Percentiles rank a stretch among this genome's conserved stretches.
Conservation (phyloP, 2,329 filamentous ascomycete genomes). For the Arthrobotrys sphaeroides region DNA sequence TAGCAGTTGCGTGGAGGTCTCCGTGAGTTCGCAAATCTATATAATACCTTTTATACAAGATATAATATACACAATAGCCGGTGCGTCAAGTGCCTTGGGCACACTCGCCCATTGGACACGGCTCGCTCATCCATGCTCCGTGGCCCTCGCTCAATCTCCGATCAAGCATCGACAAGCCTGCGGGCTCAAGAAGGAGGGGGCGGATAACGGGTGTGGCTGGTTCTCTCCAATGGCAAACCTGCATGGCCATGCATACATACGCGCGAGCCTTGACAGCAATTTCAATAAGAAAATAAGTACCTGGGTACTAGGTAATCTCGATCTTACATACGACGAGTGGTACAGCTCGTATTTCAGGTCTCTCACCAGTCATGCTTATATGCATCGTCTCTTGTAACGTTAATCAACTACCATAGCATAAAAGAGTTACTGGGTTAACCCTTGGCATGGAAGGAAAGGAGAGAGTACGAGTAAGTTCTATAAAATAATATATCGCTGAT, state of each 20-base stretch:
- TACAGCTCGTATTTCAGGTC: slow-evolving; percentile 23
- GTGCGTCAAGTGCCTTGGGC: neutral
- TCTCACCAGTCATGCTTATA: slow-evolving; percentile 8
- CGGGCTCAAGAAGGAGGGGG: neutral
- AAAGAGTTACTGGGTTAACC: neutral
- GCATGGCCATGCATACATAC: slow-evolving; percentile 14
- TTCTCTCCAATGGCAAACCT: slow-evolving; percentile 7
- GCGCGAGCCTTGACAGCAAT: slow-evolving; percentile 3
- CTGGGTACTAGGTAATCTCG: too few species aligned
- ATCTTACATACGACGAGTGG: neutral
- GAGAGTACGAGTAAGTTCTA: slow-evolving; percentile 10
- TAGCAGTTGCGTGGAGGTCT: neutral
- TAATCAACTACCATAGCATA: slow-evolving; percentile 14
- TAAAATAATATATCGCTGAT: slow-evolving; percentile 26
- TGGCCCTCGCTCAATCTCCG: slow-evolving; percentile 28
- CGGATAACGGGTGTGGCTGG: slow-evolving; percentile 37
- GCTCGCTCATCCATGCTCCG: slow-evolving; percentile 23
- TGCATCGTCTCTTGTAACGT: slow-evolving; percentile 7
- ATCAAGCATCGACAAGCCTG: slow-evolving; percentile 18
- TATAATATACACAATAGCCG: slow-evolving; percentile 10
- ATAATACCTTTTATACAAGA: neutral
- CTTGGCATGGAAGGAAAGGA: neutral
- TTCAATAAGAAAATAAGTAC: neutral
- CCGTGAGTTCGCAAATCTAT: neutral
- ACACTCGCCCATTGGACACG: neutral